Percentiles rank a stretch among this genome's conserved stretches.
phyloP scores from a whole-genome alignment of 306 rosid genomes.

The Neltuma alba region DNA sequence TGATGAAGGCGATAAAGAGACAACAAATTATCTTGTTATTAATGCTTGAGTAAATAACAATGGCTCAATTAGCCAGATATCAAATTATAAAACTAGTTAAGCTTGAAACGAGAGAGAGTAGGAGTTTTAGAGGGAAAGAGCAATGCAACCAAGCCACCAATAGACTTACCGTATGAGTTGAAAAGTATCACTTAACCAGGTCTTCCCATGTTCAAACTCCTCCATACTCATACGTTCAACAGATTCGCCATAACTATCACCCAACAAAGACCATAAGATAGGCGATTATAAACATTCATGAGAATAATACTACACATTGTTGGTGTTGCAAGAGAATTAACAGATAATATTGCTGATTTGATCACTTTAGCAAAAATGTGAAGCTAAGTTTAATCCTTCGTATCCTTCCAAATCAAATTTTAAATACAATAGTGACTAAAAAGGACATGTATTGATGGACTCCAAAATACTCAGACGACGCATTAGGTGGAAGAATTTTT shows the following conservation, averaged over 20 bases:
- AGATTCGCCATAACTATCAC: slow-evolving; percentile 61
- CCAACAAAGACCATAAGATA: slow-evolving; percentile 33
- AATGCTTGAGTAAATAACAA: neutral
- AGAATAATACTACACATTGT: slow-evolving; percentile 1
- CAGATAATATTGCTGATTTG: slow-evolving; percentile 6
- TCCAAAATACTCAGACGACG: neutral
- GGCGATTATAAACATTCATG: slow-evolving; percentile 26
- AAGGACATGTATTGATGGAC: neutral
- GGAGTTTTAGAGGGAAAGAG: neutral
- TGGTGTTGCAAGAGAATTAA: slow-evolving; percentile 4
- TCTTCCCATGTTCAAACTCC: slow-evolving; percentile 77
- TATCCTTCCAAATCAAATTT: neutral
- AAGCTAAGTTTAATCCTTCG: neutral
- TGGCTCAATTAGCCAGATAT: neutral
- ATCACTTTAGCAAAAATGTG: neutral
- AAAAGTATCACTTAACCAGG: slow-evolving; percentile 79
- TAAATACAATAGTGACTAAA: neutral
- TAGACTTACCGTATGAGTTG: slow-evolving; percentile 72
- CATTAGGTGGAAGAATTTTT: neutral
- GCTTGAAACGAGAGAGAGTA: neutral
- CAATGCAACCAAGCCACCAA: neutral
- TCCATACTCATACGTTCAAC: slow-evolving; percentile 67
- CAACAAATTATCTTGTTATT: neutral
- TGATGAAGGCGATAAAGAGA: neutral
- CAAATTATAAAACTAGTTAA: slow-evolving; percentile 2